Percentiles rank a stretch among this genome's conserved stretches.
Conservation (phyloP, 2,329 filamentous ascomycete genomes). For the Cercospora beticola region DNA sequence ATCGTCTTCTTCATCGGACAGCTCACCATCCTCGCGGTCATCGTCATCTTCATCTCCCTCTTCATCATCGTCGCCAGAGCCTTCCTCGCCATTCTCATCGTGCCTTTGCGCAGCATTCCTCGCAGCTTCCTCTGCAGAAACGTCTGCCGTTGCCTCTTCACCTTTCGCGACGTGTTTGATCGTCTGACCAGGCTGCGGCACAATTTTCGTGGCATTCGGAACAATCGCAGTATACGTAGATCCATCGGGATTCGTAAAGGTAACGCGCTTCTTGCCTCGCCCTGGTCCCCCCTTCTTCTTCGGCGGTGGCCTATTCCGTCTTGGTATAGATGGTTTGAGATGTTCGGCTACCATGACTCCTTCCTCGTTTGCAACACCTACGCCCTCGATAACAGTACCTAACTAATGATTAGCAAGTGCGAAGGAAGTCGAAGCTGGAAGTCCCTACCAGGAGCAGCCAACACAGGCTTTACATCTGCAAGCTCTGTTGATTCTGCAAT, state of each 20-base stretch:
- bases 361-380: conserved; percentile 61
- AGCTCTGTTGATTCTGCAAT: conserved; percentile 61
- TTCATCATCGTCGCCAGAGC: conserved; percentile 52
- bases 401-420: not conserved
- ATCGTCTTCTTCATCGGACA: conserved; percentile 37
- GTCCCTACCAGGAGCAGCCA: conserved; percentile 53
- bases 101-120: conserved; percentile 50
- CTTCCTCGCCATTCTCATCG: conserved; percentile 47
- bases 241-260: conserved; percentile 52
- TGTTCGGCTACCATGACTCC: conserved; percentile 56
- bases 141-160: conserved; percentile 37
- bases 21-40: conserved; percentile 40
- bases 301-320: conserved; percentile 72
- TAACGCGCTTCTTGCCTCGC: conserved; percentile 73
- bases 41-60: conserved; percentile 50
- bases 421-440: not conserved
- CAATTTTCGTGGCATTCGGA: conserved; percentile 40
- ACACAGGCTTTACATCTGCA: conserved; percentile 46
- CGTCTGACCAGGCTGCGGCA: conserved; percentile 36
- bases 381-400: conserved; percentile 57
- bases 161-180: conserved; percentile 40
- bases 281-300: conserved; percentile 75
- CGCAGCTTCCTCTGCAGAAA: conserved; percentile 41
- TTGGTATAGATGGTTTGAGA: conserved; percentile 39
- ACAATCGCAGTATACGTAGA: conserved; percentile 43